Percentiles rank a stretch among this genome's conserved stretches.
Conservation (phyloP, 2,329 filamentous ascomycete genomes). For the Colletotrichum trifolii region DNA sequence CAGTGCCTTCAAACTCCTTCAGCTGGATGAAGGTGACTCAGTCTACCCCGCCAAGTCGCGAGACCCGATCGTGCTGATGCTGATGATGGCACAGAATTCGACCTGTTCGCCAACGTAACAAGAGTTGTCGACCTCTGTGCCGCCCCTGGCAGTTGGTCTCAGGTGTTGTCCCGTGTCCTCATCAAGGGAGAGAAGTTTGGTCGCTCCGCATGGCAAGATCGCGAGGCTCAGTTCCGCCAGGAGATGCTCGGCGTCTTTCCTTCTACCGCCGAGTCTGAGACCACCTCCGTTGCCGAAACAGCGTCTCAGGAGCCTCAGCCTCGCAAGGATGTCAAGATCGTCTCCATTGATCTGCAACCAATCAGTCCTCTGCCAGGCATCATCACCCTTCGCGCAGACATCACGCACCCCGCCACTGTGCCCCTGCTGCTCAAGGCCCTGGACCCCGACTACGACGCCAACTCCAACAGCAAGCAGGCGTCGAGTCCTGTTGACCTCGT, state of each 20-base stretch:
- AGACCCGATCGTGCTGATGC: neutral
- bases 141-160: slow-evolving; percentile 96
- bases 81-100: slow-evolving; percentile 74
- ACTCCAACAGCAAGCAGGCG: slow-evolving; percentile 59
- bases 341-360: slow-evolving; percentile 94
- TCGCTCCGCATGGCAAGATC: slow-evolving; percentile 86
- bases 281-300: slow-evolving; percentile 1
- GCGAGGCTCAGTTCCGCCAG: slow-evolving; percentile 74
- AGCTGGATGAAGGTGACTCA: slow-evolving; percentile 80
- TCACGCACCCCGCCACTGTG: slow-evolving; percentile 95
- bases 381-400: slow-evolving; percentile 91
- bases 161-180: slow-evolving; percentile 91
- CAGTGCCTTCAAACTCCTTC: slow-evolving; percentile 96
- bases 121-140: slow-evolving; percentile 96
- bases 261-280: slow-evolving; percentile 2
- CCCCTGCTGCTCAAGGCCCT: slow-evolving; percentile 87
- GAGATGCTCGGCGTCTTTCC: slow-evolving; percentile 67
- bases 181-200: slow-evolving; percentile 96
- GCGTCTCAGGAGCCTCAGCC: slow-evolving; percentile 50
- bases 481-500: slow-evolving; percentile 90
- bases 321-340: slow-evolving; percentile 85
- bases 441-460: slow-evolving; percentile 74
- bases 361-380: slow-evolving; percentile 96
- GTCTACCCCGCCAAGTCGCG: slow-evolving; percentile 12
- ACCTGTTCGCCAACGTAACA: slow-evolving; percentile 89